Evolutionary conservation across 192 early-diverging fungal species (phyloP).

Genomic region (Coemansia sp.): DNA sequence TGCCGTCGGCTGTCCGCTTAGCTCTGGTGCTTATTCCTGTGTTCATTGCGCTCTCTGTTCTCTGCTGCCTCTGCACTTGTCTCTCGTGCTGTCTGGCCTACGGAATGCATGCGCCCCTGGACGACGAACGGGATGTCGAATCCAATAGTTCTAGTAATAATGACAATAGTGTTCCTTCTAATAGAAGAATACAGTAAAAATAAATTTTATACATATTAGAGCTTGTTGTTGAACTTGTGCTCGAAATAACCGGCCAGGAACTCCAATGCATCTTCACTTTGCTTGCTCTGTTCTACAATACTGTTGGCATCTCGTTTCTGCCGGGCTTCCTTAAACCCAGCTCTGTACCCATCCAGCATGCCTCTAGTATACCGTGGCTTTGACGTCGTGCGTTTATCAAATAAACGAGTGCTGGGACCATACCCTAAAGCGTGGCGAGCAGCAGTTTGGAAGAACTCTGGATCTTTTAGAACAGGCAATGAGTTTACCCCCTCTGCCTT

Average conservation of each 20-base stretch:
- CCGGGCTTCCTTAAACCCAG: slow-evolving; percentile 24
- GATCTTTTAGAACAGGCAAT: slow-evolving; percentile 20
- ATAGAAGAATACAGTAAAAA: slow-evolving; percentile 22
- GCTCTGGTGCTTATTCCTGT: slow-evolving; percentile 67
- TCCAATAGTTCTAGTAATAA: background rate
- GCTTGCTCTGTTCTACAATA: slow-evolving; percentile 2
- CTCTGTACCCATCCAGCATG: slow-evolving; percentile 45
- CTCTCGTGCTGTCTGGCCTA: slow-evolving; percentile 38
- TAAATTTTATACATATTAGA: background rate
- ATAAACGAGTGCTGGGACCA: slow-evolving; percentile 22
- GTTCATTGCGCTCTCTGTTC: slow-evolving; percentile 59
- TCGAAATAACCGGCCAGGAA: slow-evolving; percentile 29
- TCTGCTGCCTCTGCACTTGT: slow-evolving; percentile 52
- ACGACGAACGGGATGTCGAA: slow-evolving; percentile 28
- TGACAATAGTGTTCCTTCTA: slow-evolving; percentile 19
- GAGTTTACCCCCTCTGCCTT: slow-evolving; percentile 1
- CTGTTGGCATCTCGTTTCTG: slow-evolving; percentile 2
- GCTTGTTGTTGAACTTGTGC: slow-evolving; percentile 12
- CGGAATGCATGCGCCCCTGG: slow-evolving; percentile 43
- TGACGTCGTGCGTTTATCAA: slow-evolving; percentile 26
- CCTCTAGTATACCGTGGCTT: slow-evolving; percentile 25
- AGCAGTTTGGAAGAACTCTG: slow-evolving; percentile 29
- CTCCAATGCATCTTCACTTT: slow-evolving; percentile 28
- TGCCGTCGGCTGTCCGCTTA: slow-evolving; percentile 54
- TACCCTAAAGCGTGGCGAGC: slow-evolving; percentile 20